A percentile compares a stretch with the other conserved stretches of the same genome.
phyloP scores from a whole-genome alignment of 2,329 filamentous ascomycete species.

The Septoria petroselini region DNA sequence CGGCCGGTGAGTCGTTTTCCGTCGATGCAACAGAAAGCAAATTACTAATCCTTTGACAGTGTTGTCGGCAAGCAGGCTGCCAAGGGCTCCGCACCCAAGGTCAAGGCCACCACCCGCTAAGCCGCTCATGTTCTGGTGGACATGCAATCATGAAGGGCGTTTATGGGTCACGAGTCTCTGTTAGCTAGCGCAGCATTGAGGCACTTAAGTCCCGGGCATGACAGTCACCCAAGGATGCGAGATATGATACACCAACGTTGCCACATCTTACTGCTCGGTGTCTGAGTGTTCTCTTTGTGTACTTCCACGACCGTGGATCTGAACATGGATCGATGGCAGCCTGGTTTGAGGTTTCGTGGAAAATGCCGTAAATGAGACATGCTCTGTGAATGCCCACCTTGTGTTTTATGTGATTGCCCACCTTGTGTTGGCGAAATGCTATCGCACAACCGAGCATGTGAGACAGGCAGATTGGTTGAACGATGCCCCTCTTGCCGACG shows the following conservation, averaged over 20 bases:
- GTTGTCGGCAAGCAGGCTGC: constrained; percentile 89
- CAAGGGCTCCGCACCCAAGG: constrained; percentile 85
- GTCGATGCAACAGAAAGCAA: background rate
- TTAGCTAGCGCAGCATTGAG: constrained; percentile 16
- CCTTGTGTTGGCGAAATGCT: too few species aligned
- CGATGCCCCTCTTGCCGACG: too few species aligned
- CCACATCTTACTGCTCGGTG: too few species aligned
- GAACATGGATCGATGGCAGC: too few species aligned
- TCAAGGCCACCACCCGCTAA: constrained; percentile 83
- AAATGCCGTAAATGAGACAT: too few species aligned
- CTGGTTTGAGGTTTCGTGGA: too few species aligned
- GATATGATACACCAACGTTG: constrained; percentile 1
- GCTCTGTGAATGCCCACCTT: too few species aligned
- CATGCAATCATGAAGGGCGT: constrained; percentile 13
- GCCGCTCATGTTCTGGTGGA: background rate
- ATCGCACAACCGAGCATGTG: too few species aligned
- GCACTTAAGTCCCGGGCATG: constrained; percentile 19
- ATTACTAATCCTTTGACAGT: constrained; percentile 47
- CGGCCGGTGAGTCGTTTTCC: constrained; percentile 46
- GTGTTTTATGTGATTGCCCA: too few species aligned
- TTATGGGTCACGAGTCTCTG: constrained; percentile 13
- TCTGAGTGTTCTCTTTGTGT: too few species aligned
- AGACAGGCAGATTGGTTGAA: too few species aligned
- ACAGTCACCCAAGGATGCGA: constrained; percentile 18
- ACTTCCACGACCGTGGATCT: too few species aligned